These are phyloP conservation scores for Sporodiniella umbellata DNA, from an alignment of 371 early-diverging fungal genomes.

Conservation along the genomic window DNA sequence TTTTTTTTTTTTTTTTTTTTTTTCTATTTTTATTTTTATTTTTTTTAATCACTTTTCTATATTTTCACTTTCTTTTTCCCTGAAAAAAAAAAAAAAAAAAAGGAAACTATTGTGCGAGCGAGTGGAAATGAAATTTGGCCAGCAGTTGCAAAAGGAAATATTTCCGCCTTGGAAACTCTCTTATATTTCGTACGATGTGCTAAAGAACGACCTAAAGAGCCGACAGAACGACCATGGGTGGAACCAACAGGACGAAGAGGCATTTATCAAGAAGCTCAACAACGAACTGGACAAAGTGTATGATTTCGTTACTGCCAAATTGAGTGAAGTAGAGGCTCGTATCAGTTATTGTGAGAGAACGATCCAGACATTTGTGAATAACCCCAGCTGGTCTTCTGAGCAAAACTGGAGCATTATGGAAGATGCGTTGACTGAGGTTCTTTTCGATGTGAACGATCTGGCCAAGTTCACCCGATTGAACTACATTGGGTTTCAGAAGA, in stretches of 20 bases:
- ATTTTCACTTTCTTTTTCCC: constrained; percentile 4
- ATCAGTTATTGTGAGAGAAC: constrained; percentile 81
- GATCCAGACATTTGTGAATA: constrained; percentile 50
- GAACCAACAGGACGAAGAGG: constrained; percentile 63
- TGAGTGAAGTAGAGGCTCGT: constrained; percentile 77
- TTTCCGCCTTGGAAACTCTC: constrained; percentile 28
- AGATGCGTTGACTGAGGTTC: constrained; percentile 43
- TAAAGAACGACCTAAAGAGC: constrained; percentile 20
- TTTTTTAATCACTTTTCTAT: too few relatives aligned
- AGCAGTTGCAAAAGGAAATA: constrained; percentile 25
- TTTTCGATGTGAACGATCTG: constrained; percentile 80
- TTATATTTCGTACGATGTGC: constrained; percentile 19
- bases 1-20: constrained; percentile 1
- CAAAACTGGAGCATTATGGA: constrained; percentile 40
- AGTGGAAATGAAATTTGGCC: constrained; percentile 38
- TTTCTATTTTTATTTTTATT: background rate
- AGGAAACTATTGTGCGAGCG: too few relatives aligned
- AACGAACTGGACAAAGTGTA: constrained; percentile 84
- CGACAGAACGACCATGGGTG: constrained; percentile 31
- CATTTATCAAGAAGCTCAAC: constrained; percentile 68
- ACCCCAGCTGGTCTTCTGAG: constrained; percentile 32
- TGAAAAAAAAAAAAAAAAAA: background rate
- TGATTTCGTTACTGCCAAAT: constrained; percentile 75
- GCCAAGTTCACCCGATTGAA: constrained; percentile 90
- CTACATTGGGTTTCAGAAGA: constrained; percentile 91